Conservation (phyloP, 148 eudicot species). For the Dysphania ambrosioides region DNA sequence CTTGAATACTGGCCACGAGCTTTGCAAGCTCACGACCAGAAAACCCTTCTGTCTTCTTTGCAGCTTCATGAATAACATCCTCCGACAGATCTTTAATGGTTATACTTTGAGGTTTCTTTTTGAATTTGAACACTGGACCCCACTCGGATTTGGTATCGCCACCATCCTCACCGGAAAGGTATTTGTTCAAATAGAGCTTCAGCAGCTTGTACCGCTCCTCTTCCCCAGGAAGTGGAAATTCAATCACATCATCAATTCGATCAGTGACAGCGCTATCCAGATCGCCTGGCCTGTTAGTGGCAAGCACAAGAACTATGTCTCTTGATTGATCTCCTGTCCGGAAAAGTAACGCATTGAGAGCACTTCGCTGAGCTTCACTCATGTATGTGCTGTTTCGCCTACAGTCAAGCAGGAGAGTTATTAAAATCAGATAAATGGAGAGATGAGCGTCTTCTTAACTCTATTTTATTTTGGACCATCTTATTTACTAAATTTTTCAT, state of each 20-base stretch:
- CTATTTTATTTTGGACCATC: no score
- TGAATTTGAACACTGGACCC: conserved; percentile 48
- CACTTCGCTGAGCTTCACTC: conserved; percentile 98
- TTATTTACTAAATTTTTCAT: no score
- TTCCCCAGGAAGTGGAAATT: conserved; percentile 88
- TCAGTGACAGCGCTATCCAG: conserved; percentile 92
- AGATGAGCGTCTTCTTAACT: no score
- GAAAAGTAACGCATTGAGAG: conserved; percentile 85
- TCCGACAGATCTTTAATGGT: conserved; percentile 68
- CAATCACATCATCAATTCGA: conserved; percentile 90
- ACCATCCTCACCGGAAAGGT: conserved; percentile 37
- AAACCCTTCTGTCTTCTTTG: conserved; percentile 76
- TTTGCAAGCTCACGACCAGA: conserved; percentile 97
- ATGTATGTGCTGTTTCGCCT: conserved; percentile 90
- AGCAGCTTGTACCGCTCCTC: conserved; percentile 86
- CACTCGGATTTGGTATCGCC: conserved; percentile 36
- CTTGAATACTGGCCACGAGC: conserved; percentile 91
- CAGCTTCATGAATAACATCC: conserved; percentile 71
- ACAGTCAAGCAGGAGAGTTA: conserved; percentile 14
- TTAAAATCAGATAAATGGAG: neutral
- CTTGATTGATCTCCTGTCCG: conserved; percentile 96
- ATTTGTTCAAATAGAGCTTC: conserved; percentile 73
- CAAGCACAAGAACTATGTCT: conserved; percentile 92
- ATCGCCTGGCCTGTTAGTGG: conserved; percentile 92
- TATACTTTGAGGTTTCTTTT: conserved; percentile 54